Evolutionary conservation across 306 rosid genomes (phyloP), one percentile per base, ranked within the genome.

Genomic region (Vigna trinervia): DNA sequence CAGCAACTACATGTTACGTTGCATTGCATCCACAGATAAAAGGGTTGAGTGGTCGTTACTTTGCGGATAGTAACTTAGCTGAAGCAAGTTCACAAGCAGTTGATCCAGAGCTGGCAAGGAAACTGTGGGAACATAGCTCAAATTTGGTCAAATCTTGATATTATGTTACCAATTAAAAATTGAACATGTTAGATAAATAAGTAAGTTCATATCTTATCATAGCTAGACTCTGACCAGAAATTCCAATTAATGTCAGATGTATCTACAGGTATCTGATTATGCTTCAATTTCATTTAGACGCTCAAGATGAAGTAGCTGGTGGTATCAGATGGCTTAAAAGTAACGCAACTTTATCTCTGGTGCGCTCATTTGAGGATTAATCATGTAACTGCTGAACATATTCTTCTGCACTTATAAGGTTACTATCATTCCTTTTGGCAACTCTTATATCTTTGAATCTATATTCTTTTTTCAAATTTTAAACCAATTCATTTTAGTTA

Each of bases 1-100:
- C 92, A 12, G 97, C 94, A 19, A 88, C 92, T 1, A 80, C 94
- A 26, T 88, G 94, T 76, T 86, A 80, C 39, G 88, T 72, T 11
- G 90, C 92, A 71, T 72, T 91, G 82, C 91, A 87, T 75, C 92
- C 88, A 53, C 87, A 71, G 47, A 81, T 86, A 22, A 76, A 77
- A 84, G 92, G 89, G 68, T 64, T 81, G 30, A 78, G 34, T 61
- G 88, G 90, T 1, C 57, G 75, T 78, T 89, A 85, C 71, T 88
- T 88, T 84, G 68, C 80, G 0, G 90, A 88, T 45, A 41, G 86
- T 11, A 83, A 86, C 78, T 57, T 71, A 17, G 81, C 86, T 32
- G 81, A 82, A 78, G 80, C 88, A 73, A 91, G 88, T 64, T 53
- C 83, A 47, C 85, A 57, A 74, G 94, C 94, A 8, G 59, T 77